phyloP scores from a whole-genome alignment of 768 basidiomycete species.

The Lentinula lateritia region DNA sequence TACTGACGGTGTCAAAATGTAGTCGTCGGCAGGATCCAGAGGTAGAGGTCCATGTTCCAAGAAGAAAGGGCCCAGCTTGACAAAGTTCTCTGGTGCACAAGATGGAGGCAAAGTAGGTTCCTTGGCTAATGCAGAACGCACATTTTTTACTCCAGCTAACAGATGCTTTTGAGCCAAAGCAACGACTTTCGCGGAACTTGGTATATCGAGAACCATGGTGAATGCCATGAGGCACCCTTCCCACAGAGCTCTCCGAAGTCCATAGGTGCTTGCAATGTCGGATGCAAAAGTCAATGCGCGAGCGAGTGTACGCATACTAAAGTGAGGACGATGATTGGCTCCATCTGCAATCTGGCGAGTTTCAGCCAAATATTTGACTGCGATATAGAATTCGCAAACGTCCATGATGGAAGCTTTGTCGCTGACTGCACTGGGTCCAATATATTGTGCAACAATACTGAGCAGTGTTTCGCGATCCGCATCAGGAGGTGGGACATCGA shows the following conservation, averaged over 20 bases:
- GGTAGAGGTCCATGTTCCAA: conserved; percentile 72
- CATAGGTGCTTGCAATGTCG: conserved; percentile 70
- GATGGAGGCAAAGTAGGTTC: conserved; percentile 52
- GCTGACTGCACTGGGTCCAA: conserved; percentile 74
- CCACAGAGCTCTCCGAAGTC: conserved; percentile 84
- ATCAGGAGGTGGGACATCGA: conserved; percentile 93
- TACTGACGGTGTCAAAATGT: conserved; percentile 94
- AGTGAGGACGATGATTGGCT: conserved; percentile 88
- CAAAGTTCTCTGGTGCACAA: conserved; percentile 45
- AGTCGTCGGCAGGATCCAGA: conserved; percentile 65
- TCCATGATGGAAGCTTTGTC: conserved; percentile 88
- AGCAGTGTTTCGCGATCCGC: conserved; percentile 86
- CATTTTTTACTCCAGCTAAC: conserved; percentile 74
- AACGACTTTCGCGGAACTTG: conserved; percentile 63
- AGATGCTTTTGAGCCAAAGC: conserved; percentile 72
- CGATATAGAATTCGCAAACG: conserved; percentile 84
- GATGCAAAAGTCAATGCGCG: conserved; percentile 88
- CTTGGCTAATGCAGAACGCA: conserved; percentile 66
- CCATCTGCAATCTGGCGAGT: conserved; percentile 85
- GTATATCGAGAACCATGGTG: conserved; percentile 84
- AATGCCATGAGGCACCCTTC: conserved; percentile 98
- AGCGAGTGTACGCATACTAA: conserved; percentile 93
- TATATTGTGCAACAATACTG: conserved; percentile 83
- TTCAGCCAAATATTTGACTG: conserved; percentile 72
- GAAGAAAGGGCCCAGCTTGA: conserved; percentile 91